Evolutionary conservation across 2,329 filamentous ascomycete species (phyloP), one percentile per base, ranked within the genome.

Genomic region (Lithohypha guttulata): DNA sequence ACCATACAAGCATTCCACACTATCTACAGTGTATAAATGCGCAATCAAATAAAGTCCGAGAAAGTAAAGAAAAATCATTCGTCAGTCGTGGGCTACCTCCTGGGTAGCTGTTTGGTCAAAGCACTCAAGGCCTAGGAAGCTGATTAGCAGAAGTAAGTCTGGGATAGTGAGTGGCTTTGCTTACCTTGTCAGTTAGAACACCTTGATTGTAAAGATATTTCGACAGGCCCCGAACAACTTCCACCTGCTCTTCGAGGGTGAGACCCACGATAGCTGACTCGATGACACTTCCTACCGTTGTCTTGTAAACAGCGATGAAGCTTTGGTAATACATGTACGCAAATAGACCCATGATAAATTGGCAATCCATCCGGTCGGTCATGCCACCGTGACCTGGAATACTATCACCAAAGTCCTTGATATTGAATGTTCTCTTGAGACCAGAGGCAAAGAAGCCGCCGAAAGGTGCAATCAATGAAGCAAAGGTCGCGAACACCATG

Each of bases 321-420:
- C 83, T 91, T 60, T 95, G 87, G 65, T 93, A 98, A 66, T 98
- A 98, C 74, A 98, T 87, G 68, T 86, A 96, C 11, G 89, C 77
- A 55, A 98, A 96, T 63, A 94, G 91, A 6, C 91, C 91, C 91
- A 98, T 98, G 68, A 96, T 96, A 66, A 98, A 98, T 59, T 98
- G 91, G 61, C 91, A 98, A 59, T 98, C 91, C 89, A 98, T 96
- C 46, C 91, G 83, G 59, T 98, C 91, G 11, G 91, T 98, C 66
- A 98, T 96, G 52, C 91, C 91, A 45, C 91, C 91, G 55, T 98
- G 91, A 15, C 91, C 91, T 1, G 91, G 91, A 52, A 98, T 98
- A 1, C 86, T 93, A 62, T 98, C 84, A 51, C 91, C 91, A 65
- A 98, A 98, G 66, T 98, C 91, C 71, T 98, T 98, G 71, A 98